phyloP scores from a whole-genome alignment of 345 rosid genomes.

The Camelina hispida region DNA sequence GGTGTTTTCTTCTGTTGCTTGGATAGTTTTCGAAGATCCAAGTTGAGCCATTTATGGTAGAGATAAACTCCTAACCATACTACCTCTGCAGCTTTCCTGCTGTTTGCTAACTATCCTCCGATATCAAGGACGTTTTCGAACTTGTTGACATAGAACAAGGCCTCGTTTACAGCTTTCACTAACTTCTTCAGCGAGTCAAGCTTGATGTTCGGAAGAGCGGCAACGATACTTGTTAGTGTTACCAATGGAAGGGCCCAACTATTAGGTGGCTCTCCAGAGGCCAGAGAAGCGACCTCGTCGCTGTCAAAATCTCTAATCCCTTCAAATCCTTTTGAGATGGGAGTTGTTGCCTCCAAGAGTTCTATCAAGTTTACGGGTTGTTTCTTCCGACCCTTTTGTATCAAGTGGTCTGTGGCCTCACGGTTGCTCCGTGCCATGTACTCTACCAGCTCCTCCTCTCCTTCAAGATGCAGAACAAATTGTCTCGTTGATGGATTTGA shows the following conservation, averaged over 20 bases:
- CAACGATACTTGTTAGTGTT: conserved; percentile 70
- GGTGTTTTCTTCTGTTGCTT: conserved; percentile 44
- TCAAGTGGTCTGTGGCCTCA: conserved; percentile 64
- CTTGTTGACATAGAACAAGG: conserved; percentile 56
- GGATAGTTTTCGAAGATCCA: conserved; percentile 62
- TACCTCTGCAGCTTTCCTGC: conserved; percentile 59
- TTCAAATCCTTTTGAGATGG: conserved; percentile 53
- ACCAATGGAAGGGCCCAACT: conserved; percentile 82
- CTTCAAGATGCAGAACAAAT: conserved; percentile 84
- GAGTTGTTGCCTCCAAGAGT: conserved; percentile 53
- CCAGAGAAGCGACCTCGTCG: conserved; percentile 51
- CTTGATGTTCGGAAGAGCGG: conserved; percentile 60
- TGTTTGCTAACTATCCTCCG: conserved; percentile 48
- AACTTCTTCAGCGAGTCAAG: conserved; percentile 45
- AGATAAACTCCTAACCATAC: conserved; percentile 72
- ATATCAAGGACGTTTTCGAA: conserved; percentile 54
- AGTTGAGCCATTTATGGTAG: conserved; percentile 67
- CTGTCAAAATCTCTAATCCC: conserved; percentile 70
- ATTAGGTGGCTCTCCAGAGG: conserved; percentile 62
- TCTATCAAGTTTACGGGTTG: conserved; percentile 63
- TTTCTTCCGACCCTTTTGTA: conserved; percentile 54
- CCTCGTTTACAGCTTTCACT: conserved; percentile 60
- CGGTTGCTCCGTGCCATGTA: conserved; percentile 64
- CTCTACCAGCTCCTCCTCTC: conserved; percentile 66
- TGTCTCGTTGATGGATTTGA: conserved; percentile 41